Base-by-base conservation (phyloP, 176 grass and related monocot genomes). In the Eremochloa ophiuroides region DNA sequence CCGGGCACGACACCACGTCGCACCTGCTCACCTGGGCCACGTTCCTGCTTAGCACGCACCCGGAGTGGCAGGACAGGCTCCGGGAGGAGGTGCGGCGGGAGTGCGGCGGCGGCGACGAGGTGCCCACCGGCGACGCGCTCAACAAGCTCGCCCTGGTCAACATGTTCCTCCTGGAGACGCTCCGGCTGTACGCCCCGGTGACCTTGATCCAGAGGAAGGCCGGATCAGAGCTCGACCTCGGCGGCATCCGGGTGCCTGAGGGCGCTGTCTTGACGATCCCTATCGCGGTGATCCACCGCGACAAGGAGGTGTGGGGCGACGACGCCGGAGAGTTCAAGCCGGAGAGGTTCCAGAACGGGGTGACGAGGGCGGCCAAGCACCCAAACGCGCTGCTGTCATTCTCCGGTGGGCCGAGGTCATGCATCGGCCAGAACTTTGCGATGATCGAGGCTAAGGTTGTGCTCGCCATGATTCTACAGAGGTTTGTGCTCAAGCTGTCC, bases 341-440 rank as follows among this genome's bases (percentile, higher is more conserved):
- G 0, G 53, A 70, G 9, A 86, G 86, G 64, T 91, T 91, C 10
- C 34, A 81, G 61, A 87, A 91, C 2, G 87, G 89, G 8, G 74
- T 87, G 8, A 37, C 42, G 1, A 87, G 40, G 16, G 88, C 92
- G 0, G 75, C 83, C 1, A 86, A 91, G 56, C 71, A 89, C 51
- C 83, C 92, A 12, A 88, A 81, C 17, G 83, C 80, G 1, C 9
- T 91, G n/a, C 30, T 91, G 7, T 58, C 92, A 0, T 94, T 94
- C 59, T 88, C 89, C 0, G 39, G 56, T 0, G 92, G 86, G 1
- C 92, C 89, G 0, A 81, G 92, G 53, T 70, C 67, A 0, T 94
- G 92, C 81, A 85, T 94, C 0, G 77, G 92, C 2, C 92, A 94
- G 77, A 94, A 85, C 80, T 91, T 94, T 7, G 83, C 92, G 0